A percentile compares a stretch with the other conserved stretches of the same genome.
Evolutionary conservation across 1,139 yeast genomes (phyloP).

Genomic region (Saccharomyces hybrid): DNA sequence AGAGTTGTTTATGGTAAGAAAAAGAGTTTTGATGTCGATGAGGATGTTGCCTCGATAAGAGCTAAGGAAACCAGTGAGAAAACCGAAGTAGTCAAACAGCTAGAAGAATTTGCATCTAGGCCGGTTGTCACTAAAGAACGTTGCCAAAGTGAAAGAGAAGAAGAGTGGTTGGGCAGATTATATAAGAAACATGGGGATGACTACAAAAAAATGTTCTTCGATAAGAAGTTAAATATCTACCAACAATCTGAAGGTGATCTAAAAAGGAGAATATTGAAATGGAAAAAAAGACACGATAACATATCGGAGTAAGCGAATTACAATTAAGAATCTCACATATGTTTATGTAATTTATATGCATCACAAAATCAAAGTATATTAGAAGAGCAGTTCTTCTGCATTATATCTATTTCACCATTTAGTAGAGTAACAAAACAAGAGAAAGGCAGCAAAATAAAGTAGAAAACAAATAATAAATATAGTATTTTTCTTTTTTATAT

Average conservation of each 20-base stretch:
- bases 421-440: background rate
- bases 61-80: conserved; percentile 30
- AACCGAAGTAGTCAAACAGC: conserved; percentile 53
- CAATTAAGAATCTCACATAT: background rate
- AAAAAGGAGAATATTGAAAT: conserved; percentile 55
- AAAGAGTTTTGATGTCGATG: conserved; percentile 25
- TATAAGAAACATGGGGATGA: conserved; percentile 80
- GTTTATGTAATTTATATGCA: background rate
- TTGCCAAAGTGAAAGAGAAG: conserved; percentile 62
- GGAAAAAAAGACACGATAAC: conserved; percentile 47
- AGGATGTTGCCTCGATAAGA: conserved; percentile 26
- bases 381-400: background rate
- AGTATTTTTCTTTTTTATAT: background rate
- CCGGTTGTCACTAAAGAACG: conserved; percentile 48
- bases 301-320: conserved; percentile 7
- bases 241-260: conserved; percentile 85
- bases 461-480: background rate
- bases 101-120: conserved; percentile 59
- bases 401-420: background rate
- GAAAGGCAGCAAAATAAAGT: background rate
- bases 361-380: background rate
- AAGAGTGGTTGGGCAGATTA: conserved; percentile 58
- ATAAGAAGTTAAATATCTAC: conserved; percentile 68
- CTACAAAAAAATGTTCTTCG: conserved; percentile 87
- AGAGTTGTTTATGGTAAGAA: conserved; percentile 65